Conservation (phyloP, 768 basidiomycete genomes). For the Russula lepida region DNA sequence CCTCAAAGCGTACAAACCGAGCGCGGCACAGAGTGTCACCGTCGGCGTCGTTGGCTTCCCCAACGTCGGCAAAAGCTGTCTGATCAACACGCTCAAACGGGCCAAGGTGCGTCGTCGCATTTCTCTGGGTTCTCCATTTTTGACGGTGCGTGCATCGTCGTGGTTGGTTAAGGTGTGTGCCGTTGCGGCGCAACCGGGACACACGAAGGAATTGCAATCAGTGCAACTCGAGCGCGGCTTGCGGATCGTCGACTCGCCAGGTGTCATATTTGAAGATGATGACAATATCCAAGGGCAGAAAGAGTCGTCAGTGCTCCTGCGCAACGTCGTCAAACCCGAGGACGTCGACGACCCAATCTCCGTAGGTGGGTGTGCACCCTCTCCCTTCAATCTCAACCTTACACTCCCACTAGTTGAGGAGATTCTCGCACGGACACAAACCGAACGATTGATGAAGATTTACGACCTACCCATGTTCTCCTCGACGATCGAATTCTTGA, state of each 20-base stretch:
- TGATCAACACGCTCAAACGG: slow-evolving; percentile 89
- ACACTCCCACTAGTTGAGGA: slow-evolving; percentile 60
- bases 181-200: slow-evolving; percentile 90
- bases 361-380: slow-evolving; percentile 49
- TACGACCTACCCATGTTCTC: slow-evolving; percentile 76
- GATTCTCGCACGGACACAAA: slow-evolving; percentile 66
- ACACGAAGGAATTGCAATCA: slow-evolving; percentile 87
- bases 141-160: background rate
- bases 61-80: slow-evolving; percentile 92
- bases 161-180: slow-evolving; percentile 58
- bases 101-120: slow-evolving; percentile 45
- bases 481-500: slow-evolving; percentile 74
- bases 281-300: slow-evolving; percentile 38
- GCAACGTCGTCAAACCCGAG: slow-evolving; percentile 88
- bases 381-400: background rate
- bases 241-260: slow-evolving; percentile 90
- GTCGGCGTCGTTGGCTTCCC: slow-evolving; percentile 94
- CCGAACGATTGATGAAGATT: slow-evolving; percentile 65
- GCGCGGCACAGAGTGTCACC: slow-evolving; percentile 56
- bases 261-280: slow-evolving; percentile 91
- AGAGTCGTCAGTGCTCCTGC: slow-evolving; percentile 55
- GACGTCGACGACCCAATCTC: slow-evolving; percentile 85
- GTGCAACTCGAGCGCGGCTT: slow-evolving; percentile 89
- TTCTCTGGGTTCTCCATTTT: background rate
- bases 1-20: slow-evolving; percentile 75